These are phyloP conservation scores for Phytophthora melonis DNA, from an alignment of 352 stramenopile species.

Conservation along the genomic window DNA sequence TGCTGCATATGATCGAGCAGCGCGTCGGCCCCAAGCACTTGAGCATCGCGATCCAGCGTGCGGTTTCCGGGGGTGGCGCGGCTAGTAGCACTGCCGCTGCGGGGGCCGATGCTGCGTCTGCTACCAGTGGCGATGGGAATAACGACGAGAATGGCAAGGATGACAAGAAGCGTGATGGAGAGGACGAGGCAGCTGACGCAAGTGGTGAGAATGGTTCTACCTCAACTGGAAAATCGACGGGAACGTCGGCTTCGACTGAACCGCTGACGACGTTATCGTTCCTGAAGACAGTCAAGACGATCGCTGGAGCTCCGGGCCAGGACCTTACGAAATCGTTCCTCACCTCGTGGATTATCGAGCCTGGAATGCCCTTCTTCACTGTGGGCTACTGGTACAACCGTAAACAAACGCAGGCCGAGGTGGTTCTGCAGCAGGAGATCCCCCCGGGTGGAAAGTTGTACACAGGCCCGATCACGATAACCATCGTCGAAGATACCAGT, in stretches of 20 bases:
- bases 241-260: constrained; percentile 38
- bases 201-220: constrained; percentile 17
- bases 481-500: constrained; percentile 88
- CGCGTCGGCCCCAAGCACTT: constrained; percentile 79
- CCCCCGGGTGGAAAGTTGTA: constrained; percentile 83
- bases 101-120: constrained; percentile 34
- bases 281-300: constrained; percentile 82
- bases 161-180: constrained; percentile 47
- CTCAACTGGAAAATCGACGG: constrained; percentile 30
- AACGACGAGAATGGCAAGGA: constrained; percentile 41
- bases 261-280: constrained; percentile 84
- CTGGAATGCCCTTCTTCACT: constrained; percentile 88
- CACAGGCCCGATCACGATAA: constrained; percentile 83
- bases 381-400: constrained; percentile 92
- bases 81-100: constrained; percentile 33
- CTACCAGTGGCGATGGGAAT: constrained; percentile 46
- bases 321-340: constrained; percentile 87
- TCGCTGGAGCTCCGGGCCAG: constrained; percentile 77
- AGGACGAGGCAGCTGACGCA: constrained; percentile 44
- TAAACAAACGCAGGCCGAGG: constrained; percentile 87
- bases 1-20: constrained; percentile 92
- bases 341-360: constrained; percentile 82
- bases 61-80: constrained; percentile 54
- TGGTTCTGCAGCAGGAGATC: constrained; percentile 87
- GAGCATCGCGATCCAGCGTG: constrained; percentile 80